Conservation (phyloP, 2,329 filamentous ascomycete genomes). For the Talaromyces sp. region DNA sequence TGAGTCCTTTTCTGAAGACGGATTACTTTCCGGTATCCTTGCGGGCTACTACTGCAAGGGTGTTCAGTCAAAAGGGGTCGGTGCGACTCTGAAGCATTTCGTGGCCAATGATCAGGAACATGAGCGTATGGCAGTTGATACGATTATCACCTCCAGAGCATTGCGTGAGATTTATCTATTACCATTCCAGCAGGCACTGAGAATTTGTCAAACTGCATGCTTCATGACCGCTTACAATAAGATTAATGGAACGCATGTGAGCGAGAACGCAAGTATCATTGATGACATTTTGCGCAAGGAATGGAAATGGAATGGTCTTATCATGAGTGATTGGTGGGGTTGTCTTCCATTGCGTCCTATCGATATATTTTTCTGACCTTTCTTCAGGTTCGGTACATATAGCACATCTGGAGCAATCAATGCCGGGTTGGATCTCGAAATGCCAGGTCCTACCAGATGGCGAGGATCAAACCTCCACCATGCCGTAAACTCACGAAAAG, state of each 20-base stretch:
- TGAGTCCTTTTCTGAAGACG: conserved; percentile 83
- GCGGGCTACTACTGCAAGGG: conserved; percentile 70
- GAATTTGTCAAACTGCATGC: conserved; percentile 53
- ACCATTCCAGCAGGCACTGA: conserved; percentile 61
- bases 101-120: conserved; percentile 49
- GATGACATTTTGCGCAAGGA: conserved; percentile 45
- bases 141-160: conserved; percentile 50
- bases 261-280: conserved; percentile 42
- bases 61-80: conserved; percentile 68
- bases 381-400: conserved; percentile 45
- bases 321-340: conserved; percentile 47
- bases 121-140: conserved; percentile 43
- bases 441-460: conserved; percentile 47
- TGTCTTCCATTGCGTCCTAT: not conserved
- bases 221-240: conserved; percentile 61
- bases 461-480: conserved; percentile 40
- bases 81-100: conserved; percentile 71
- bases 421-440: conserved; percentile 47
- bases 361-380: not conserved
- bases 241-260: conserved; percentile 51
- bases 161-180: conserved; percentile 62
- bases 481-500: conserved; percentile 55
- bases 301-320: conserved; percentile 46
- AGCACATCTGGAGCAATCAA: conserved; percentile 44
- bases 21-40: conserved; percentile 69